Conservation (phyloP, 2,329 filamentous ascomycete species). For the Gaeumannomyces tritici region DNA sequence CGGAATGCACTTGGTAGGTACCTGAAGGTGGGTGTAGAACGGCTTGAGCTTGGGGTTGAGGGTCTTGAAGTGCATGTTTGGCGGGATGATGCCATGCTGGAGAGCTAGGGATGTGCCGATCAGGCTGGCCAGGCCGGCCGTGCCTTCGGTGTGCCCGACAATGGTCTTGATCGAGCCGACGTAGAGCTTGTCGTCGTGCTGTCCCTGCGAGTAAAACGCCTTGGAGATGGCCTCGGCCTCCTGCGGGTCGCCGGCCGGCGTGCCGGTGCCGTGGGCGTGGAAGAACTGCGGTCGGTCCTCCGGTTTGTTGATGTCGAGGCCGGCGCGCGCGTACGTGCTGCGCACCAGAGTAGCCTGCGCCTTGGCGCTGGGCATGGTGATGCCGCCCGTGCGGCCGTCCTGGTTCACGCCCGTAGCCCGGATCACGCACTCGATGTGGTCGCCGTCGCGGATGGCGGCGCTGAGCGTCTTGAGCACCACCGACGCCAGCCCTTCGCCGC, state of each 20-base stretch:
- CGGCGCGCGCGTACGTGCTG: slow-evolving; percentile 19
- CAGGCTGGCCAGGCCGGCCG: slow-evolving; percentile 15
- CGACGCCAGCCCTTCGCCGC: slow-evolving; percentile 37
- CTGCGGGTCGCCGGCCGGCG: slow-evolving; percentile 12
- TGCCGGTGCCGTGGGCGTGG: slow-evolving; percentile 19
- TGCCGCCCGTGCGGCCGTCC: slow-evolving; percentile 29
- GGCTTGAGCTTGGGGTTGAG: slow-evolving; percentile 29
- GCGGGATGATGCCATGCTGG: slow-evolving; percentile 14
- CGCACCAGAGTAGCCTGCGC: slow-evolving; percentile 23
- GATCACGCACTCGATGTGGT: slow-evolving; percentile 29
- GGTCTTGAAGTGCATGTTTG: slow-evolving; percentile 16
- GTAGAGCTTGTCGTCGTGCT: slow-evolving; percentile 5
- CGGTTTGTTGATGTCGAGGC: slow-evolving; percentile 7
- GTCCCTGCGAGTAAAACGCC: too few species aligned
- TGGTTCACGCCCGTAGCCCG: slow-evolving; percentile 30
- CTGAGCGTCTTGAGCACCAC: slow-evolving; percentile 35
- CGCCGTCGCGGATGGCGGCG: slow-evolving; percentile 34
- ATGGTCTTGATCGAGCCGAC: slow-evolving; percentile 17
- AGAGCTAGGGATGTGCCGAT: slow-evolving; percentile 16
- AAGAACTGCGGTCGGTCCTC: slow-evolving; percentile 14
- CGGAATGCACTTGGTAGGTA: slow-evolving; percentile 20
- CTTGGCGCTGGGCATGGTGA: slow-evolving; percentile 26
- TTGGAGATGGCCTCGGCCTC: slow-evolving; percentile 16
- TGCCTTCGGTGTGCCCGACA: slow-evolving; percentile 15
- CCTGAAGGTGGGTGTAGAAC: slow-evolving; percentile 20